A percentile compares a stretch with the other conserved stretches of the same genome.
Evolutionary conservation across 2,329 filamentous ascomycete species (phyloP).

Genomic region (Lithohypha guttulata): DNA sequence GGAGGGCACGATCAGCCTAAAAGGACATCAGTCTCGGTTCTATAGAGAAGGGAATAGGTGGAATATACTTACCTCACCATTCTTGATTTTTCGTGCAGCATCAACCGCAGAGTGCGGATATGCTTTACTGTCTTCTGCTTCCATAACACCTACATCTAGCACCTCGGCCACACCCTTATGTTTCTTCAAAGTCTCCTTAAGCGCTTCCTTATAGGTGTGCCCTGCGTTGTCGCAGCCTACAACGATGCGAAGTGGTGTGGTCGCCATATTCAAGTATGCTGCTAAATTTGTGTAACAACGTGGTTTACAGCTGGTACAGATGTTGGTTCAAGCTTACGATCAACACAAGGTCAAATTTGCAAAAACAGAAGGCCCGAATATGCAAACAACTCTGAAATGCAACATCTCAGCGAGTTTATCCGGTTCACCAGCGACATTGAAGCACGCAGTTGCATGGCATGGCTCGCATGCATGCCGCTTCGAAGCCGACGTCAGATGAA

Average conservation of each 20-base stretch:
- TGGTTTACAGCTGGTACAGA: too few species aligned
- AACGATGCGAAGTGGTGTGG: constrained; percentile 46
- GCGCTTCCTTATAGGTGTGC: constrained; percentile 64
- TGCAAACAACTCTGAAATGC: too few species aligned
- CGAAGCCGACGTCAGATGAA: constrained; percentile 11
- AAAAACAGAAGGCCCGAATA: too few species aligned
- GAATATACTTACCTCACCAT: constrained; percentile 27
- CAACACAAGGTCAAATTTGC: too few species aligned
- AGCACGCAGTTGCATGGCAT: not conserved
- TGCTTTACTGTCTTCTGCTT: constrained; percentile 60
- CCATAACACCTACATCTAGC: constrained; percentile 62
- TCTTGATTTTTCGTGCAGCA: constrained; percentile 47
- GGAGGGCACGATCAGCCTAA: constrained; percentile 61
- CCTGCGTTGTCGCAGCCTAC: constrained; percentile 63
- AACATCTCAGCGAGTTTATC: too few species aligned
- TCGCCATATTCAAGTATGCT: too few species aligned
- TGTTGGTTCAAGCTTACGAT: too few species aligned
- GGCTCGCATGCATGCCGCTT: not conserved
- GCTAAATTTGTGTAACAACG: too few species aligned
- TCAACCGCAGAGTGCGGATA: constrained; percentile 71
- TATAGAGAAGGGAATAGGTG: not conserved
- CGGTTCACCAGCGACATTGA: too few species aligned
- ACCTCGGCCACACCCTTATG: constrained; percentile 57
- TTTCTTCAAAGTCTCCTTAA: constrained; percentile 60
- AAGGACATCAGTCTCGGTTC: not conserved